Conservation (phyloP, 371 early-diverging fungal species). For the Mucor plumbeus region DNA sequence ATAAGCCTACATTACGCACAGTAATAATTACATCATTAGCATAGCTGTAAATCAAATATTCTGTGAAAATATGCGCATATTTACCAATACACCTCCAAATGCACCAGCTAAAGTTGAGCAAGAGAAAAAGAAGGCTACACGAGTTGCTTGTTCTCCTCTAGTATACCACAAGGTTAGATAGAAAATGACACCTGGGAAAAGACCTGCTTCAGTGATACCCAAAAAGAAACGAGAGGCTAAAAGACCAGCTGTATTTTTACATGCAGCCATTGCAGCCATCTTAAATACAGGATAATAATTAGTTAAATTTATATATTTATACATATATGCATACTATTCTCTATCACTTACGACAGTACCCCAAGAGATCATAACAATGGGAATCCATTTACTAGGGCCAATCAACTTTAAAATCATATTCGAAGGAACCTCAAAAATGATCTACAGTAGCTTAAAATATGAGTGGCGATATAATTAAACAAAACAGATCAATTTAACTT, state of each 20-base stretch:
- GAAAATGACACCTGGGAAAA: constrained; percentile 62
- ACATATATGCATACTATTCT: not conserved
- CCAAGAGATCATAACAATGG: constrained; percentile 61
- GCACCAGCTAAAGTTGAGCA: constrained; percentile 73
- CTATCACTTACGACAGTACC: constrained; percentile 40
- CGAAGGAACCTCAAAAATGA: constrained; percentile 73
- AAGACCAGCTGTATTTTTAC: constrained; percentile 50
- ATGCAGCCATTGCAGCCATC: constrained; percentile 56
- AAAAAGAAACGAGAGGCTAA: constrained; percentile 70
- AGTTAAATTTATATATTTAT: too few relatives aligned
- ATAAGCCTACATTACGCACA: constrained; percentile 42
- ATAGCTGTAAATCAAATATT: not conserved
- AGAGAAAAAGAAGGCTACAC: constrained; percentile 73
- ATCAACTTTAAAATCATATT: constrained; percentile 71
- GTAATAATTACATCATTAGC: not conserved
- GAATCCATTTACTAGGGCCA: constrained; percentile 74
- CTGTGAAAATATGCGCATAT: not conserved
- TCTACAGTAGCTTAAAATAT: constrained; percentile 25
- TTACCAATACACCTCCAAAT: constrained; percentile 60
- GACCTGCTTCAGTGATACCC: constrained; percentile 72
- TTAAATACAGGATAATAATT: not conserved
- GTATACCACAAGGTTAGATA: constrained; percentile 58
- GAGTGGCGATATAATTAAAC: not conserved
- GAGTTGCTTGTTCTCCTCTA: constrained; percentile 71
- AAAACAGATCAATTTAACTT: constrained; percentile 19